Evolutionary conservation across 768 basidiomycete species (phyloP).

Genomic region (Nidularia sp.): DNA sequence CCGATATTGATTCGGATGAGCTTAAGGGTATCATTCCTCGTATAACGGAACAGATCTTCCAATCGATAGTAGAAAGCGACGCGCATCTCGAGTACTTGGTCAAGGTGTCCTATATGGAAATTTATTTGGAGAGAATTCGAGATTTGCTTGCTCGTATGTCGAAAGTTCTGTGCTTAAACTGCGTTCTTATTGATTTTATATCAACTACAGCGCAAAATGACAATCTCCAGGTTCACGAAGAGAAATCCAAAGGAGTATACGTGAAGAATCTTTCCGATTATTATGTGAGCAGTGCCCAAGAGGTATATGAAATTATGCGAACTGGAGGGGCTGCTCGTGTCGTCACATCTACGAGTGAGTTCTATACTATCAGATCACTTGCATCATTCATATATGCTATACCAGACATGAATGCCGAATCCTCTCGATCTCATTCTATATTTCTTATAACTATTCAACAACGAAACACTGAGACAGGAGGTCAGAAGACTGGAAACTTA

Average conservation of each 20-base stretch:
- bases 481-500: conserved; percentile 93
- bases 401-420: conserved; percentile 98
- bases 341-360: conserved; percentile 90
- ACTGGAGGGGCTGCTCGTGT: conserved; percentile 90
- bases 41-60: conserved; percentile 98
- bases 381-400: not conserved
- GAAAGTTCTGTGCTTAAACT: not conserved
- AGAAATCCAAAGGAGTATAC: conserved; percentile 95
- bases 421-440: conserved; percentile 97
- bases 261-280: conserved; percentile 97
- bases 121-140: conserved; percentile 93
- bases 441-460: conserved; percentile 98
- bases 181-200: conserved; percentile 1
- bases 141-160: conserved; percentile 92
- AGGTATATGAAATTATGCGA: conserved; percentile 99
- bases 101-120: conserved; percentile 99
- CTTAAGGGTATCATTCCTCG: conserved; percentile 96
- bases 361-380: not conserved
- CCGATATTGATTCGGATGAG: conserved; percentile 93
- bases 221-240: conserved; percentile 97
- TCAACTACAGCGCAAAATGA: conserved; percentile 79
- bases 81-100: conserved; percentile 96
- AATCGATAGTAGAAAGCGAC: conserved; percentile 94
- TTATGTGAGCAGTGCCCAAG: conserved; percentile 92
- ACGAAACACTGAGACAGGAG: conserved; percentile 92